Evolutionary conservation across 495 filamentous ascomycete genomes (phyloP).

Genomic region (Amphirosellinia nigrospora): DNA sequence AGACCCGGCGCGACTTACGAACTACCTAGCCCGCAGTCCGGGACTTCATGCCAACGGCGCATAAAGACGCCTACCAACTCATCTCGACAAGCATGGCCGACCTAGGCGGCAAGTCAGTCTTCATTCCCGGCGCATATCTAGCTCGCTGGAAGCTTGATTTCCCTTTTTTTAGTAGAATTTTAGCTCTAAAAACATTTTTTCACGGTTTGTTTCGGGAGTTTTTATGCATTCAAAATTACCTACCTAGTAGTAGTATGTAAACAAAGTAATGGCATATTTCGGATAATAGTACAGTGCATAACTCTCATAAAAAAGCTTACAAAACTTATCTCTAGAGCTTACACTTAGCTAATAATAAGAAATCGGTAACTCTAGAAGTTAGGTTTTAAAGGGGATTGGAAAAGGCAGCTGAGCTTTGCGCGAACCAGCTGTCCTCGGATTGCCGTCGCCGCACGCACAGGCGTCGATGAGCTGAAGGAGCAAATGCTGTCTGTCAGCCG

Average conservation of each 20-base stretch:
- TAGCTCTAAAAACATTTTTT: too few species aligned
- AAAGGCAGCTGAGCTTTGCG: conserved; percentile 58
- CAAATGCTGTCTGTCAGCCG: conserved; percentile 36
- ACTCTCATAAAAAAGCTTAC: too few species aligned
- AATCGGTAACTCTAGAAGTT: too few species aligned
- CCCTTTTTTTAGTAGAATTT: too few species aligned
- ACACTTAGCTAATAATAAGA: too few species aligned
- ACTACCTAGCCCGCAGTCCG: conserved; percentile 28
- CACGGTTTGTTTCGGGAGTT: too few species aligned
- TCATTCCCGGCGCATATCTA: conserved; percentile 70
- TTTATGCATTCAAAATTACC: too few species aligned
- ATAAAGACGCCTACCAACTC: conserved; percentile 42
- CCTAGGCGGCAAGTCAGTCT: conserved; percentile 55
- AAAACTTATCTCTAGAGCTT: too few species aligned
- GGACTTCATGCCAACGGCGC: conserved; percentile 27
- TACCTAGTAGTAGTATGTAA: too few species aligned
- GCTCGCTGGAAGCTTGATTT: too few species aligned
- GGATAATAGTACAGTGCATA: too few species aligned
- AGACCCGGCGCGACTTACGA: conserved; percentile 12
- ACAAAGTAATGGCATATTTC: too few species aligned
- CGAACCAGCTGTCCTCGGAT: conserved; percentile 44
- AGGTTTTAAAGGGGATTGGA: conserved; percentile 75
- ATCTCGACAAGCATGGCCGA: conserved; percentile 36
- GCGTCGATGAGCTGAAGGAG: conserved; percentile 35
- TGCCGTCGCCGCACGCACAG: conserved; percentile 44